A percentile compares a stretch with the other conserved stretches of the same genome.
Evolutionary conservation across 345 rosid genomes (phyloP).

Genomic region (Eucalyptus cloeziana): DNA sequence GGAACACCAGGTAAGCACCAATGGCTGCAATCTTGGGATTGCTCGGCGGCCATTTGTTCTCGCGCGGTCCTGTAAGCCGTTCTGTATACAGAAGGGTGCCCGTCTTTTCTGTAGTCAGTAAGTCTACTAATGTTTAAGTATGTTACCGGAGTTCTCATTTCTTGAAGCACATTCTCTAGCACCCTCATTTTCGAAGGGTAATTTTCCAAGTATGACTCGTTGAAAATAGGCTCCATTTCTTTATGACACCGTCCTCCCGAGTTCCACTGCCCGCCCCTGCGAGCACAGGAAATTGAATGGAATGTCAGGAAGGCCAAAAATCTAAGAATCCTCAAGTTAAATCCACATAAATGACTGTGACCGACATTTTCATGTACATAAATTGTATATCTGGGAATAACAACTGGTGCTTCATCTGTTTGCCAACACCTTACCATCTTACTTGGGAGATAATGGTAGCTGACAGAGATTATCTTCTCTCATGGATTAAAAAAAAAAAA

Average conservation of each 20-base stretch:
- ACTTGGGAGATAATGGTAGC: not conserved
- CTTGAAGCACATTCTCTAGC: constrained; percentile 35
- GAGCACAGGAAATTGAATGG: not conserved
- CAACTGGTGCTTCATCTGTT: not conserved
- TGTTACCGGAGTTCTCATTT: constrained; percentile 49
- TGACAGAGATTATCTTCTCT: not conserved
- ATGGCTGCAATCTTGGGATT: constrained; percentile 83
- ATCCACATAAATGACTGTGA: not conserved
- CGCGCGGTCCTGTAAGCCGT: constrained; percentile 28
- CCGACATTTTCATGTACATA: not conserved
- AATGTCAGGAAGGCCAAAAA: not conserved
- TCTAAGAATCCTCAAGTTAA: not conserved
- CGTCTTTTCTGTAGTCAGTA: constrained; percentile 78
- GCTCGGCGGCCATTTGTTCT: constrained; percentile 36
- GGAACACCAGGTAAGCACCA: constrained; percentile 97
- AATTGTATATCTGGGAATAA: not conserved
- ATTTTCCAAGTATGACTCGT: constrained; percentile 33
- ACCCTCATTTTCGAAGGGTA: constrained; percentile 87
- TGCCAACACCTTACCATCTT: not conserved
- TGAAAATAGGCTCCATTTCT: constrained; percentile 64
- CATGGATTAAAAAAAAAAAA: not conserved
- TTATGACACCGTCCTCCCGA: constrained; percentile 82
- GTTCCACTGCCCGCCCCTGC: constrained; percentile 86
- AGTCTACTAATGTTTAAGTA: constrained; percentile 75
- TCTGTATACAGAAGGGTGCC: constrained; percentile 74